Conservation (phyloP, 352 stramenopile genomes). For the Peronospora destructor region DNA sequence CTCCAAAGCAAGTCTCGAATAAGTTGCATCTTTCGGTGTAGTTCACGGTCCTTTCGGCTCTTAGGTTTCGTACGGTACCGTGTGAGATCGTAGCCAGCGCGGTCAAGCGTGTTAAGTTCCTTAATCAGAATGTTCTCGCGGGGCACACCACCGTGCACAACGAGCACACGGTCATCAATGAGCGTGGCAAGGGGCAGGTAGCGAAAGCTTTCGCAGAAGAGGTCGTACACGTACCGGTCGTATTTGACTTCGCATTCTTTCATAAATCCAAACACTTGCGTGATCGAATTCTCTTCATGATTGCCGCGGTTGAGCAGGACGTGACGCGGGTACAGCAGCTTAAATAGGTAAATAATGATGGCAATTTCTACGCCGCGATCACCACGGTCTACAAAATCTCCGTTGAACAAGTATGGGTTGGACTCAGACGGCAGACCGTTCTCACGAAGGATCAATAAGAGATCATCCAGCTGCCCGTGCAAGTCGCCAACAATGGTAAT, state of each 20-base stretch:
- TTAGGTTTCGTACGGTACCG: constrained; percentile 61
- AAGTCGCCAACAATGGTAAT: constrained; percentile 79
- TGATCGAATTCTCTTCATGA: constrained; percentile 83
- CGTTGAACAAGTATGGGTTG: constrained; percentile 86
- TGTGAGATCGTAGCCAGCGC: constrained; percentile 68
- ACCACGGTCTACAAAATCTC: constrained; percentile 79
- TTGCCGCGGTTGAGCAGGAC: constrained; percentile 82
- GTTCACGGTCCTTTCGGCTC: constrained; percentile 43
- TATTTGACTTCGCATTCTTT: constrained; percentile 83
- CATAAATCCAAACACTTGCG: constrained; percentile 84
- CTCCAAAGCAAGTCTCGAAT: constrained; percentile 82
- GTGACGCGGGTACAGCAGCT: constrained; percentile 63
- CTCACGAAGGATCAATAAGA: constrained; percentile 77
- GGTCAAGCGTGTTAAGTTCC: constrained; percentile 56
- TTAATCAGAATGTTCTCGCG: constrained; percentile 50
- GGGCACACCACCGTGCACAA: constrained; percentile 70
- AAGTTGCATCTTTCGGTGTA: constrained; percentile 55
- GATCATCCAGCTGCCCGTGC: constrained; percentile 79
- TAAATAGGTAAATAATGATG: constrained; percentile 78
- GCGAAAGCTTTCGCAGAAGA: constrained; percentile 79
- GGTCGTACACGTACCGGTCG: constrained; percentile 66
- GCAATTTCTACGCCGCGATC: constrained; percentile 74
- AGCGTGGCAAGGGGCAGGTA: constrained; percentile 69
- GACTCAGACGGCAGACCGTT: constrained; percentile 66
- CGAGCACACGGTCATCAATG: constrained; percentile 66